Evolutionary conservation across 192 early-diverging fungal species (phyloP).

Genomic region (Gamsiella multidivaricata): DNA sequence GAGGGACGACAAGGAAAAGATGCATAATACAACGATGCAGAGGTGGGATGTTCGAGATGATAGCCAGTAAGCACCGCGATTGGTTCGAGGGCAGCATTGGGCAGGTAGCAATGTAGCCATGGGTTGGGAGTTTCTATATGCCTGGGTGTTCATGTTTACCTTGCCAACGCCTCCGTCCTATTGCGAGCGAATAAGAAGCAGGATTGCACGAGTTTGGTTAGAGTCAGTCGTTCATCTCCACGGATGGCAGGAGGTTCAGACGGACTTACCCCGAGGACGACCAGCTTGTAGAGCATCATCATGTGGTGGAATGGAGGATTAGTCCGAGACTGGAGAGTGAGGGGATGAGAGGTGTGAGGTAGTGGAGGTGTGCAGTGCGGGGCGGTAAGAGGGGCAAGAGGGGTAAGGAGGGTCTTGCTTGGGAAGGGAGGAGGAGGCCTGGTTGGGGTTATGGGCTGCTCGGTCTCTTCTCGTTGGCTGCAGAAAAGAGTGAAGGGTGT

Average conservation of each 20-base stretch:
- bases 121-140: too few species aligned
- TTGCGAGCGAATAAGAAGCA: not conserved
- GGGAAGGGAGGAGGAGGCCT: not conserved
- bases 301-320: conserved; percentile 12
- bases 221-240: conserved; percentile 1
- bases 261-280: conserved; percentile 89
- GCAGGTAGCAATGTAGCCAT: too few species aligned
- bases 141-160: too few species aligned
- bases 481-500: too few species aligned
- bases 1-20: conserved; percentile 15
- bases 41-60: not conserved
- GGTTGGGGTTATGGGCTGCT: too few species aligned
- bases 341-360: not conserved
- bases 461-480: too few species aligned
- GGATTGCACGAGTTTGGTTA: too few species aligned
- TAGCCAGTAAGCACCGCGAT: too few species aligned
- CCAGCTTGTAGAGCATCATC: conserved; percentile 97
- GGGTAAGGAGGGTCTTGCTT: not conserved
- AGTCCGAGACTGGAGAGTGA: not conserved
- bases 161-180: conserved; percentile 71
- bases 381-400: not conserved
- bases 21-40: not conserved
- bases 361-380: not conserved
- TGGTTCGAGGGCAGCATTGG: too few species aligned
- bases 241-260: not conserved